These are phyloP conservation scores for Gryganskiella cystojenkinii DNA, from an alignment of 192 early-diverging fungal species.

Conservation along the genomic window DNA sequence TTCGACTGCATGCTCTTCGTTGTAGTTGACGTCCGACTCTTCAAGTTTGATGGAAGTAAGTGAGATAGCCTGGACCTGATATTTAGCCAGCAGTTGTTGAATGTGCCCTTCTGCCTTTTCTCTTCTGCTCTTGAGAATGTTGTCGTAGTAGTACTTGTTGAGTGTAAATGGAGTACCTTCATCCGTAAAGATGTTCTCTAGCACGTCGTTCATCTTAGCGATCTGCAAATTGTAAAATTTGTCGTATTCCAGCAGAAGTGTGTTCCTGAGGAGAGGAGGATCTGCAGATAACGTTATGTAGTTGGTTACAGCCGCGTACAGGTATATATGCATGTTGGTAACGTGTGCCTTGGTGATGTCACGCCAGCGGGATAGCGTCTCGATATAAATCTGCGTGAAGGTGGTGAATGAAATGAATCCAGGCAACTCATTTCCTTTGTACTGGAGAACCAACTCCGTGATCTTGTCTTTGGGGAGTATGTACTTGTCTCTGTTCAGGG, in stretches of 20 bases:
- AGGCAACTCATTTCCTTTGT: slow-evolving; percentile 36
- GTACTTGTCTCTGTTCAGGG: slow-evolving; percentile 34
- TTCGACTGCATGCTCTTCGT: slow-evolving; percentile 26
- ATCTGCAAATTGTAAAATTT: slow-evolving; percentile 36
- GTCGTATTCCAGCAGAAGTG: slow-evolving; percentile 31
- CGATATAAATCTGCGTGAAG: slow-evolving; percentile 38
- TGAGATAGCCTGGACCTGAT: neutral
- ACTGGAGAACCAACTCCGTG: slow-evolving; percentile 22
- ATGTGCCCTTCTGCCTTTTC: slow-evolving; percentile 17
- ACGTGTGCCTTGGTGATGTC: slow-evolving; percentile 36
- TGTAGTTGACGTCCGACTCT: slow-evolving; percentile 16
- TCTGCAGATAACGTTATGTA: slow-evolving; percentile 26
- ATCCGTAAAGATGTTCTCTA: slow-evolving; percentile 35
- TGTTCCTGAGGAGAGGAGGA: slow-evolving; percentile 32
- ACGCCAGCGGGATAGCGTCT: slow-evolving; percentile 19
- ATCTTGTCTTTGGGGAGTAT: slow-evolving; percentile 35
- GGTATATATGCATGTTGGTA: slow-evolving; percentile 29
- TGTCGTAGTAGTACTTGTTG: slow-evolving; percentile 41
- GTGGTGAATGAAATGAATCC: slow-evolving; percentile 45
- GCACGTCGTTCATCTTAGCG: slow-evolving; percentile 13
- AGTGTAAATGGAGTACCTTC: slow-evolving; percentile 33
- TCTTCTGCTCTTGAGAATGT: slow-evolving; percentile 29
- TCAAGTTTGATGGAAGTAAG: neutral
- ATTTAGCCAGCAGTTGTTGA: neutral
- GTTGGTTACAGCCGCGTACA: slow-evolving; percentile 20